Conservation (phyloP, 192 early-diverging fungal species). For the Entomortierella chlamydospora region DNA sequence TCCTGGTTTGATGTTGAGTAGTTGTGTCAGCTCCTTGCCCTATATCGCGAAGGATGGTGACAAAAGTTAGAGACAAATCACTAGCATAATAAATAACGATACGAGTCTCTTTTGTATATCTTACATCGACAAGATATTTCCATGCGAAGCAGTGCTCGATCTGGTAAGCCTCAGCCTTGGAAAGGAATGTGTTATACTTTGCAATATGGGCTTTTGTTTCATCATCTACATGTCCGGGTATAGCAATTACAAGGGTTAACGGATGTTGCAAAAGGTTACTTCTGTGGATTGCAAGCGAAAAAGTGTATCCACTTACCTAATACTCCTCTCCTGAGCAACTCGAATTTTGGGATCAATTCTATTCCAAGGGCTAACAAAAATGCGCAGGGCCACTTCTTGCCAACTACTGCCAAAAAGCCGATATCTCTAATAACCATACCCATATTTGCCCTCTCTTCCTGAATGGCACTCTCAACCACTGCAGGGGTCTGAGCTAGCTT, state of each 20-base stretch:
- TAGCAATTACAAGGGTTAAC: too few relatives aligned
- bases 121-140: constrained; percentile 64
- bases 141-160: constrained; percentile 60
- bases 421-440: constrained; percentile 72
- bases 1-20: constrained; percentile 81
- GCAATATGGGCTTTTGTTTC: constrained; percentile 13
- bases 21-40: constrained; percentile 73
- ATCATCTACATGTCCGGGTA: constrained; percentile 2
- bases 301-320: constrained; percentile 21
- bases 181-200: constrained; percentile 46
- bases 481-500: constrained; percentile 7
- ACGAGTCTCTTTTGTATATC: constrained; percentile 14
- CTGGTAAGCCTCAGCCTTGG: constrained; percentile 46
- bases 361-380: constrained; percentile 62
- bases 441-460: constrained; percentile 45
- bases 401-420: constrained; percentile 61
- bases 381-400: constrained; percentile 64
- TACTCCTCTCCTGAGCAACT: constrained; percentile 19
- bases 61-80: neutral
- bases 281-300: too few relatives aligned
- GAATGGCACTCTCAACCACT: constrained; percentile 2
- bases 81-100: neutral
- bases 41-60: constrained; percentile 31
- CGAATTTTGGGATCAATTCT: constrained; percentile 55
- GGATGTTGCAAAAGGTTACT: too few relatives aligned